Base-by-base conservation (phyloP, 2,329 filamentous ascomycete genomes). In the Rhinocladiella similis region DNA sequence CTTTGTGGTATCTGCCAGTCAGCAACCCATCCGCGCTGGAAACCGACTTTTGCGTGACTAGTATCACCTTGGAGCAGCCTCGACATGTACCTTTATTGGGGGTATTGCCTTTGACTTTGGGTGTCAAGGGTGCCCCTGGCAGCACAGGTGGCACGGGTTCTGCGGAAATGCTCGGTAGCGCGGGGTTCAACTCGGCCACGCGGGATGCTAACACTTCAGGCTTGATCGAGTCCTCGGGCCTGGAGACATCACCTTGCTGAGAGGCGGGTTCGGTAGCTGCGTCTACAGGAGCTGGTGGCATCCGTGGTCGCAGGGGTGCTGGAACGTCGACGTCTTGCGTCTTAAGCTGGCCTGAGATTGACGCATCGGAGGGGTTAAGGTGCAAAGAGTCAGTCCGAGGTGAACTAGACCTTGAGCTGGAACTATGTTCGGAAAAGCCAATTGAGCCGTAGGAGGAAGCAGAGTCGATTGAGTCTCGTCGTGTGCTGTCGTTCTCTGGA, bases 1-100 rank as follows among this genome's bases (percentile, higher is more conserved):
- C 83, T 72, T 95, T 96, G 79, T 99, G 94, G 72, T 96, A 99
- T 61, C 91, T 87, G 9, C 94, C 94, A 0, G 90, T 96, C 20
- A 99, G 79, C 20, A 92, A 87, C 14, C 94, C 94, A 66, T 97
- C 94, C 0, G 91, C 91, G 13, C 91, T 96, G 33, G 93, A 96
- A 56, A 99, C 86, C 1, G 91, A 96, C 75, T 97, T 97, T 46
- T 66, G 61, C 33, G 51, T 50, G 18, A 91, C 93, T 43, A 85
- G 83, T 66, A 99, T 97, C 5, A 81, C 77, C 45, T 88, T 77
- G 3, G 83, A 80, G 72, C 94, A 99, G 1, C 90, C 89, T 67
- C 91, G 90, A 76, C 94, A 99, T 60, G 84, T 84, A 2, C 90
- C 90, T 54, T 90, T 88, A 14, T 57, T 61, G 3, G 58, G 35